Conservation (phyloP, 164 flowering plant genomes). For the Macadamia tetraphylla region DNA sequence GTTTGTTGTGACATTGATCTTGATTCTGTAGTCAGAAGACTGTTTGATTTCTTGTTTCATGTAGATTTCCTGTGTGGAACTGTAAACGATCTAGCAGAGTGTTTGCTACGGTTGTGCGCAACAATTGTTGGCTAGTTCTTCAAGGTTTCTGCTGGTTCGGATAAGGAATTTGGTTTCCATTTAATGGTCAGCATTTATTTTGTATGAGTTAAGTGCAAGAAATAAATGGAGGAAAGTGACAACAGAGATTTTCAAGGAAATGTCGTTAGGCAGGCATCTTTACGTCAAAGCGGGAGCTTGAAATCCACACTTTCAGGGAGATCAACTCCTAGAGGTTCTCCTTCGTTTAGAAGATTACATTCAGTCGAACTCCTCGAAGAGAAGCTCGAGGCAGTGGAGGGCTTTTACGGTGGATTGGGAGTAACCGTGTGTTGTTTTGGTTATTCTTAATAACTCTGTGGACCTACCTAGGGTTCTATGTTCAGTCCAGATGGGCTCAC, state of each 20-base stretch:
- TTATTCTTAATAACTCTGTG: slow-evolving; percentile 86
- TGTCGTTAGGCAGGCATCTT: slow-evolving; percentile 36
- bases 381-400: slow-evolving; percentile 45
- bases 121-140: background rate
- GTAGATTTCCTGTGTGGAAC: background rate
- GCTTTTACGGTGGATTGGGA: slow-evolving; percentile 52
- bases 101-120: background rate
- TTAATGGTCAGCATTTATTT: background rate
- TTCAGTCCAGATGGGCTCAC: slow-evolving; percentile 98
- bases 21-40: background rate
- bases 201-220: slow-evolving; percentile 1
- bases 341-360: slow-evolving; percentile 53
- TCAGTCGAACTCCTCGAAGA: slow-evolving; percentile 68
- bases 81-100: background rate
- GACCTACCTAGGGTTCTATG: slow-evolving; percentile 86
- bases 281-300: slow-evolving; percentile 42
- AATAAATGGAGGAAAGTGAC: slow-evolving; percentile 44
- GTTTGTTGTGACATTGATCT: background rate
- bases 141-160: background rate
- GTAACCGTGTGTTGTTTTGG: slow-evolving; percentile 72
- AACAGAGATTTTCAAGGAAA: slow-evolving; percentile 32
- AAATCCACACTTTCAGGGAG: slow-evolving; percentile 72
- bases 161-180: background rate
- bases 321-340: slow-evolving; percentile 70
- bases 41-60: background rate